phyloP scores from a whole-genome alignment of 2,329 filamentous ascomycete species.

The Fusarium dimerum region DNA sequence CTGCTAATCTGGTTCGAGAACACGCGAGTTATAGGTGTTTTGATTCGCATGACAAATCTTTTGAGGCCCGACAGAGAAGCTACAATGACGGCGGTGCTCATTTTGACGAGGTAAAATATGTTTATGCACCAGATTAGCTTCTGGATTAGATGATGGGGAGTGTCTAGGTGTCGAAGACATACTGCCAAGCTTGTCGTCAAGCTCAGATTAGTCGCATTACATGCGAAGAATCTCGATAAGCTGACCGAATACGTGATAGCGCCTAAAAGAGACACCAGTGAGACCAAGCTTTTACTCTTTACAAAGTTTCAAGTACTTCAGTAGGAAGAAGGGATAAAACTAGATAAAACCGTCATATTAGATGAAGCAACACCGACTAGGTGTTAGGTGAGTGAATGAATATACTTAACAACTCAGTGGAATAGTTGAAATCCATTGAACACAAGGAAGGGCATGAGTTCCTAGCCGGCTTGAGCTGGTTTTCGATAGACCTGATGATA shows the following conservation, averaged over 20 bases:
- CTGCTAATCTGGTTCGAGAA: too few species aligned
- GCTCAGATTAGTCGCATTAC: neutral
- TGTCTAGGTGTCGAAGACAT: neutral
- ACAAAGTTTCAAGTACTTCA: constrained; percentile 1
- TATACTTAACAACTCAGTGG: constrained; percentile 4
- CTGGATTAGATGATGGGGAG: neutral
- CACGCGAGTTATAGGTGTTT: too few species aligned
- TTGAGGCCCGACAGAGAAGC: constrained; percentile 8
- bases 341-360: neutral
- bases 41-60: neutral
- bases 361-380: neutral
- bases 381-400: neutral
- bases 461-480: constrained; percentile 8
- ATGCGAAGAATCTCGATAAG: constrained; percentile 5
- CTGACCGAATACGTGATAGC: constrained; percentile 1
- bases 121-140: neutral
- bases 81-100: constrained; percentile 7
- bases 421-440: constrained; percentile 11
- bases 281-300: constrained; percentile 4
- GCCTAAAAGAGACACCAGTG: constrained; percentile 7
- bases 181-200: constrained; percentile 8
- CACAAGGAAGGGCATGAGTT: neutral
- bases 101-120: constrained; percentile 3
- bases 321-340: constrained; percentile 9
- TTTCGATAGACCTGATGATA: neutral